A percentile compares a stretch with the other conserved stretches of the same genome.
phyloP scores from a whole-genome alignment of 768 basidiomycete genomes.

The Collybiopsis luxurians region DNA sequence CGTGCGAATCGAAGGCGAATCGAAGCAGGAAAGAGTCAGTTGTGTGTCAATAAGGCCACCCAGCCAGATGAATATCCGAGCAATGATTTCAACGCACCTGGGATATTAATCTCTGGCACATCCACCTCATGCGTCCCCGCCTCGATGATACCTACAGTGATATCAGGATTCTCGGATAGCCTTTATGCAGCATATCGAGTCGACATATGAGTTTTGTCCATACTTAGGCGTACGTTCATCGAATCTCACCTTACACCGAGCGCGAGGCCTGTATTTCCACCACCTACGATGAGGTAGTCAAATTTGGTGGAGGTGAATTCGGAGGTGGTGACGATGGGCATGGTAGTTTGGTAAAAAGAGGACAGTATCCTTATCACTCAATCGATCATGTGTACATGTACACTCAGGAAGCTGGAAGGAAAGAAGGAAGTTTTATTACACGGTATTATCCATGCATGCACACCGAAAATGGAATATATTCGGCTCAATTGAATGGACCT shows the following conservation, averaged over 20 bases:
- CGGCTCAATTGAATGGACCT: too few relatives aligned
- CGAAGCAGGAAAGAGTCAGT: background rate
- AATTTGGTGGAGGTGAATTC: slow-evolving; percentile 1
- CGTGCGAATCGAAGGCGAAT: background rate
- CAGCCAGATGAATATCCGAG: background rate
- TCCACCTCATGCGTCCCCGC: background rate
- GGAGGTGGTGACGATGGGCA: slow-evolving; percentile 8
- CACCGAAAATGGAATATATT: too few relatives aligned
- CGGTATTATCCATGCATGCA: too few relatives aligned
- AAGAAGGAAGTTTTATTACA: too few relatives aligned
- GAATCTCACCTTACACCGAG: slow-evolving; percentile 28
- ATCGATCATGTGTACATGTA: too few relatives aligned
- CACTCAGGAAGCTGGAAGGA: too few relatives aligned
- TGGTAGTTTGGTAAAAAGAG: too few relatives aligned
- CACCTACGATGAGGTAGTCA: slow-evolving; percentile 15
- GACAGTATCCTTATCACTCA: too few relatives aligned
- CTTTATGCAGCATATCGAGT: background rate
- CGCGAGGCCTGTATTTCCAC: slow-evolving; percentile 29
- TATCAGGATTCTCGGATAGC: background rate
- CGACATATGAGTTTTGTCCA: background rate
- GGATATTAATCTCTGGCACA: slow-evolving; percentile 2
- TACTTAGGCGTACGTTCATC: background rate
- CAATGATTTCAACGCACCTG: background rate
- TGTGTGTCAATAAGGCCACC: background rate
- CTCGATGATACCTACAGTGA: slow-evolving; percentile 2